Percentiles rank a stretch among this genome's conserved stretches.
Conservation (phyloP, 2,329 filamentous ascomycete species). For the Stenocarpella maydis region DNA sequence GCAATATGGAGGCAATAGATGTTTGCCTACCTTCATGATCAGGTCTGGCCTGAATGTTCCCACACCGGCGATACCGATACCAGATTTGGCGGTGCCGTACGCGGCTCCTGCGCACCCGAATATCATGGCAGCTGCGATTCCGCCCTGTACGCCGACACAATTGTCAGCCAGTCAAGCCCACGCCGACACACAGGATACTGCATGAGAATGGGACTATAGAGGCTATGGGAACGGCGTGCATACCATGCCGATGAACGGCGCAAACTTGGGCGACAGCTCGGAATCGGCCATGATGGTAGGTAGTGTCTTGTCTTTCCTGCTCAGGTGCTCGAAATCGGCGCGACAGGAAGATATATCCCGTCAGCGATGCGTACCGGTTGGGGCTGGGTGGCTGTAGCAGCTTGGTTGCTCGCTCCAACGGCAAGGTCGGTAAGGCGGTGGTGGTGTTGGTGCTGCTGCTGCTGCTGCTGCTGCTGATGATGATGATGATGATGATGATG, state of each 20-base stretch:
- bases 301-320: slow-evolving; percentile 4
- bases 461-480: no score
- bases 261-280: slow-evolving; percentile 78
- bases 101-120: slow-evolving; percentile 84
- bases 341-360: background rate
- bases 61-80: slow-evolving; percentile 86
- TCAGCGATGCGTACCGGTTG: background rate
- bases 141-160: slow-evolving; percentile 60
- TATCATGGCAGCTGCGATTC: slow-evolving; percentile 83
- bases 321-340: background rate
- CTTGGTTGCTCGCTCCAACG: slow-evolving; percentile 3
- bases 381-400: slow-evolving; percentile 24
- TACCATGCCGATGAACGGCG: slow-evolving; percentile 90
- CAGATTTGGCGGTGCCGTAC: slow-evolving; percentile 88
- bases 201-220: background rate
- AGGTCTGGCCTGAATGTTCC: slow-evolving; percentile 86
- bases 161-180: slow-evolving; percentile 35
- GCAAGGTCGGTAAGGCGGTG: background rate
- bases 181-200: background rate
- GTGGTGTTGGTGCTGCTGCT: background rate
- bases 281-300: slow-evolving; percentile 59
- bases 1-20: slow-evolving; percentile 9
- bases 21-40: slow-evolving; percentile 82
- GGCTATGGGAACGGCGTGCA: slow-evolving; percentile 44
- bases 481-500: slow-evolving; percentile 13